Evolutionary conservation across 2,329 filamentous ascomycete genomes (phyloP).

Genomic region (Hypoxylon sp.): DNA sequence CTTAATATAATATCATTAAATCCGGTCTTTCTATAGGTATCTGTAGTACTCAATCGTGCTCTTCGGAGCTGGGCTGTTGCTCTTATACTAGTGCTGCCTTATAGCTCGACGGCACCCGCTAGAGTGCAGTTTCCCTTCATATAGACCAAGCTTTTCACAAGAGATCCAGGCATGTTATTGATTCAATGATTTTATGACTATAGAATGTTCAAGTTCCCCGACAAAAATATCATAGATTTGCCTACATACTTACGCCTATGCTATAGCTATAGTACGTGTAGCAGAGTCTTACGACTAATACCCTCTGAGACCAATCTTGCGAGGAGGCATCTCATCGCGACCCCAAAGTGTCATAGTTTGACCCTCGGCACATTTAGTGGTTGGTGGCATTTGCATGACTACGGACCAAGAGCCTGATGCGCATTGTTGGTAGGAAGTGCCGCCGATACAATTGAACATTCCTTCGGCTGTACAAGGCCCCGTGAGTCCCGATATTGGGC

Average conservation of each 20-base stretch:
- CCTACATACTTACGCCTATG: conserved; percentile 2
- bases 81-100: no score
- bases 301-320: conserved; percentile 14
- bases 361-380: conserved; percentile 52
- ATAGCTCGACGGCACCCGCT: no score
- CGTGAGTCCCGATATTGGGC: conserved; percentile 45
- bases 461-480: conserved; percentile 54
- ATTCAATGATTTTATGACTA: no score
- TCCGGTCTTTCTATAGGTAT: no score
- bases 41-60: no score
- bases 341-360: conserved; percentile 51
- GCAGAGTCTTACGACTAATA: conserved; percentile 1
- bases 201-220: not conserved
- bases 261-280: not conserved
- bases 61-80: no score
- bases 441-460: conserved; percentile 55
- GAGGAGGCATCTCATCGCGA: conserved; percentile 30
- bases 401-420: conserved; percentile 53
- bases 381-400: conserved; percentile 50
- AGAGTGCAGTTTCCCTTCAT: no score
- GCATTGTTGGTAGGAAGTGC: conserved; percentile 55
- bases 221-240: not conserved
- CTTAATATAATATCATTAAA: no score
- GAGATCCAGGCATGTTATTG: no score
- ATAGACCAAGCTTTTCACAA: no score